Percentiles rank a stretch among this genome's conserved stretches.
These are phyloP conservation scores for Eimeria brunetti DNA, from an alignment of 169 alveolate genomes.

Conservation along the genomic window DNA sequence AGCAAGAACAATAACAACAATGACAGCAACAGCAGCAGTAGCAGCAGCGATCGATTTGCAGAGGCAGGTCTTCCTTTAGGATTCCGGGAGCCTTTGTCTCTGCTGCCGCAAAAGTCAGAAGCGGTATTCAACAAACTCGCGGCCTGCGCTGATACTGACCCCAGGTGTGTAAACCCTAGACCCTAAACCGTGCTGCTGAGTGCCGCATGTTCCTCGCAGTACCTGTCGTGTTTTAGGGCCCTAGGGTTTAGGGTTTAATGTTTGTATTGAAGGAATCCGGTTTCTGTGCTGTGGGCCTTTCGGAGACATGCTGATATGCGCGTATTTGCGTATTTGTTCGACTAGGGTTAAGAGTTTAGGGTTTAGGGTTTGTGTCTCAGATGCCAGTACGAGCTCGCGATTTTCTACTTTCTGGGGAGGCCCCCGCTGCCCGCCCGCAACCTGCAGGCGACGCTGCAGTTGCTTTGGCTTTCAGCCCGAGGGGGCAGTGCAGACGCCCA, in stretches of 20 bases:
- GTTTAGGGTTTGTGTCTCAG: not conserved
- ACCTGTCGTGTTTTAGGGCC: not conserved
- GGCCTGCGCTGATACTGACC: constrained; percentile 45
- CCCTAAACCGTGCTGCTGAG: not conserved
- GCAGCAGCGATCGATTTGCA: constrained; percentile 11
- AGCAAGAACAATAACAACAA: not conserved
- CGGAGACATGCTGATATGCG: not conserved
- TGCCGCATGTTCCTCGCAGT: not conserved
- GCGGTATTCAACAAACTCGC: constrained; percentile 11
- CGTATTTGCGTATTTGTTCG: not conserved
- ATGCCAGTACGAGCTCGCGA: constrained; percentile 49
- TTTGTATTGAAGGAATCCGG: too few species aligned
- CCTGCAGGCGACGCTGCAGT: constrained; percentile 13
- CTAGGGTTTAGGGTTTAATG: not conserved
- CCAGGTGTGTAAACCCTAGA: not conserved
- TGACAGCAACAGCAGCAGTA: constrained; percentile 11
- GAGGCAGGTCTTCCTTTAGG: not conserved
- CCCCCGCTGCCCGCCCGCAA: constrained; percentile 57
- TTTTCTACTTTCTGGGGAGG: constrained; percentile 49
- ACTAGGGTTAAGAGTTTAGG: constrained; percentile 17
- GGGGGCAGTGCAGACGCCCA: constrained; percentile 75
- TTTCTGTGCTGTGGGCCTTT: not conserved
- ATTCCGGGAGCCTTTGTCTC: constrained; percentile 27
- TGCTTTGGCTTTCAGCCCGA: constrained; percentile 34
- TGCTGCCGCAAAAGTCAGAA: not conserved